phyloP scores from a whole-genome alignment of 1,284 basidiomycete species.

The Microbotryum scabiosae region DNA sequence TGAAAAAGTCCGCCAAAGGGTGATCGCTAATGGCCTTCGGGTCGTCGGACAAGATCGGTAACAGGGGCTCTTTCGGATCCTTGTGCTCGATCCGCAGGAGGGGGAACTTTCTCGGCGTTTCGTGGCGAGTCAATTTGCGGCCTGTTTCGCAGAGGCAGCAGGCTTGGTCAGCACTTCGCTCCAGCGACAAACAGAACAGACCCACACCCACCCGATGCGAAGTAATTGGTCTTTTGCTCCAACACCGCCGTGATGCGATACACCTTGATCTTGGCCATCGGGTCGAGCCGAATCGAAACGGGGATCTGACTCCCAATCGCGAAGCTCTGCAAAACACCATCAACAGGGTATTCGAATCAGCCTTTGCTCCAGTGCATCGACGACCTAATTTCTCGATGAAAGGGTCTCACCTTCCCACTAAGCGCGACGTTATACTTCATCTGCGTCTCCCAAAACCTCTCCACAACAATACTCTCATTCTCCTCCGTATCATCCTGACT shows the following conservation, averaged over 20 bases:
- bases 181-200: no score
- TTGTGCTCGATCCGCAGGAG: constrained; percentile 60
- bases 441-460: constrained; percentile 86
- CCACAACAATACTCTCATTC: constrained; percentile 71
- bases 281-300: constrained; percentile 71
- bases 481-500: constrained; percentile 52
- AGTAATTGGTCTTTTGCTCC: constrained; percentile 53
- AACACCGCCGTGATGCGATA: constrained; percentile 67
- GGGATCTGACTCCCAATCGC: constrained; percentile 76
- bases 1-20: constrained; percentile 33
- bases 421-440: constrained; percentile 72
- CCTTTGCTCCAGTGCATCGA: no score
- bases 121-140: constrained; percentile 60
- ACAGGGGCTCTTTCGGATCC: constrained; percentile 50
- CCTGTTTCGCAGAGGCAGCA: constrained; percentile 10
- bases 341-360: no score
- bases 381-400: constrained; percentile 15
- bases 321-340: constrained; percentile 47
- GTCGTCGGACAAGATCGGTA: constrained; percentile 56
- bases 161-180: no score
- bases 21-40: constrained; percentile 31
- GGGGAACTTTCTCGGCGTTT: constrained; percentile 57
- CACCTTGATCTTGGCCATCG: constrained; percentile 74
- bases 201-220: constrained; percentile 35
- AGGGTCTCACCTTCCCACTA: constrained; percentile 50